These are phyloP conservation scores for Patellifolia procumbens DNA, from an alignment of 179 eudicot genomes.

Conservation along the genomic window DNA sequence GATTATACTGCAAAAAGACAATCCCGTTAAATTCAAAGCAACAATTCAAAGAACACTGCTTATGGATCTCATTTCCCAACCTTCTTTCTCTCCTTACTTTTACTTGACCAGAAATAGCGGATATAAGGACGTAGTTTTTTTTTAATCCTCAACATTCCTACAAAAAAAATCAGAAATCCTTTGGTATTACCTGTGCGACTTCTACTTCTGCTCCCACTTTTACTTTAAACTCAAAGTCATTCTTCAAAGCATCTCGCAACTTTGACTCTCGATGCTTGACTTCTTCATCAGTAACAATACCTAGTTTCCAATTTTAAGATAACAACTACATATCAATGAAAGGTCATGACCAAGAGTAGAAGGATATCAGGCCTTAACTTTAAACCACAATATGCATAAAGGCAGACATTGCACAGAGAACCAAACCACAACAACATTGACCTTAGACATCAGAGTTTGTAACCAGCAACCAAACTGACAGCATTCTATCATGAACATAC, in stretches of 20 bases:
- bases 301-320: conserved; percentile 39
- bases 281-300: conserved; percentile 87
- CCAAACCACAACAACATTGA: not conserved
- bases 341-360: not conserved
- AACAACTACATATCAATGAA: not conserved
- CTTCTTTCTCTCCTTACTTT: not conserved
- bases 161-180: conserved; percentile 4
- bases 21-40: not conserved
- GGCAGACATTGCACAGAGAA: not conserved
- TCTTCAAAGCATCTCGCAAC: conserved; percentile 56
- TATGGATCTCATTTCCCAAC: conserved; percentile 3
- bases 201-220: conserved; percentile 68
- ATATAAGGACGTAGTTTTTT: not conserved
- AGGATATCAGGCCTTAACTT: not conserved
- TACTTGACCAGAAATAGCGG: not conserved
- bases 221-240: conserved; percentile 54
- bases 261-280: conserved; percentile 59
- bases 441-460: not conserved
- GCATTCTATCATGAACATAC: not conserved
- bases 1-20: conserved; percentile 71
- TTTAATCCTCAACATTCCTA: not conserved
- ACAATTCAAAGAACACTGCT: not conserved
- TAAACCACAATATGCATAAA: conserved; percentile 3
- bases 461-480: conserved; percentile 4
- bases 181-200: conserved; percentile 66